phyloP scores from a whole-genome alignment of 768 basidiomycete genomes.

The Daedaleopsis nitida region DNA sequence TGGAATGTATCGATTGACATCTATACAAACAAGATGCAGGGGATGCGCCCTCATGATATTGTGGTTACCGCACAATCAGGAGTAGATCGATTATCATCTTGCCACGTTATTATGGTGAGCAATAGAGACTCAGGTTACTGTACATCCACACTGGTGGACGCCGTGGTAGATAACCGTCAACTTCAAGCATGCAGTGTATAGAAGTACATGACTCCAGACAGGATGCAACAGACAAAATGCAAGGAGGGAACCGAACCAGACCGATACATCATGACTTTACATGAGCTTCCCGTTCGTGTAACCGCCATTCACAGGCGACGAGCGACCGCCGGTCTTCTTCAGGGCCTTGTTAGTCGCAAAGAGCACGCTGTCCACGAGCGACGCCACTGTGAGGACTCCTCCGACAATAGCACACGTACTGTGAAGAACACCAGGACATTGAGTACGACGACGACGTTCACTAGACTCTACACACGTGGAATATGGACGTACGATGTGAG shows the following conservation, averaged over 20 bases:
- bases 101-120: too few relatives aligned
- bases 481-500: conserved; percentile 79
- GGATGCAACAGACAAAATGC: conserved; percentile 2
- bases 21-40: too few relatives aligned
- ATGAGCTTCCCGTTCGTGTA: conserved; percentile 32
- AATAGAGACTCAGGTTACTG: too few relatives aligned
- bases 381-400: conserved; percentile 93
- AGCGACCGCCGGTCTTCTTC: conserved; percentile 53
- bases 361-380: conserved; percentile 81
- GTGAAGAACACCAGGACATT: background rate
- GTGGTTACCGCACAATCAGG: too few relatives aligned
- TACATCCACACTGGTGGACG: too few relatives aligned
- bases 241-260: background rate
- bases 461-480: background rate
- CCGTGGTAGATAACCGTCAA: too few relatives aligned
- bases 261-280: conserved; percentile 19
- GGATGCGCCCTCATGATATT: too few relatives aligned
- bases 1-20: too few relatives aligned
- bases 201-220: conserved; percentile 11
- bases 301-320: conserved; percentile 11
- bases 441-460: conserved; percentile 3
- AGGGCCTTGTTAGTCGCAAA: conserved; percentile 80
- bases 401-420: conserved; percentile 98
- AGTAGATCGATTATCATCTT: too few relatives aligned
- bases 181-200: conserved; percentile 5